Conservation (phyloP, 2,329 filamentous ascomycete species). For the Cercospora sp. region DNA sequence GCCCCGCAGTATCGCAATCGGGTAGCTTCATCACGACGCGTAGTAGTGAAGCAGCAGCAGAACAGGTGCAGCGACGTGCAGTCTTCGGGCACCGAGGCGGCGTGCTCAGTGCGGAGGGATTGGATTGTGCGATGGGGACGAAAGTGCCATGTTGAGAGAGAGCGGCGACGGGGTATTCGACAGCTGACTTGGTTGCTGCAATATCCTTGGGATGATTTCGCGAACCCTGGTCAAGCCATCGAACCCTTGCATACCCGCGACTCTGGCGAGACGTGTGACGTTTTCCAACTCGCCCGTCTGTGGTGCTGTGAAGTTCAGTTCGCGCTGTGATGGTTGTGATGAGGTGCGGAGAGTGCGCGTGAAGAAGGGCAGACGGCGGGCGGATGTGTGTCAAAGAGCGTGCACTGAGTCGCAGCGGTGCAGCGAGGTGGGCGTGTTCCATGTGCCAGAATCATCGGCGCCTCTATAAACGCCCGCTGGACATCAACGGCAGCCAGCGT, state of each 20-base stretch:
- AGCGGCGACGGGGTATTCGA: background rate
- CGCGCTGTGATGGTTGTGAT: background rate
- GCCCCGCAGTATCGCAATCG: background rate
- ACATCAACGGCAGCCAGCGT: background rate
- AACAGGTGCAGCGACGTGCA: background rate
- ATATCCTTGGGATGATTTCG: constrained; percentile 2
- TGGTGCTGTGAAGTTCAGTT: background rate
- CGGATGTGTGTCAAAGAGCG: background rate
- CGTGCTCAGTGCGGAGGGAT: background rate
- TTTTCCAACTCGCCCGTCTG: background rate
- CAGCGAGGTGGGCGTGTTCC: background rate
- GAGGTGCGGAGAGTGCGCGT: background rate
- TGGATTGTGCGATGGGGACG: background rate
- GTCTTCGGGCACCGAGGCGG: background rate
- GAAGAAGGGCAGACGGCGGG: background rate
- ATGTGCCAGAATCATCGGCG: background rate
- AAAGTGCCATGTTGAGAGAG: background rate
- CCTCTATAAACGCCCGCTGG: background rate
- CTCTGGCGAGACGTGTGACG: constrained; percentile 2
- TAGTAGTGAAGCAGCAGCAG: background rate
- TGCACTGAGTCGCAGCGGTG: background rate
- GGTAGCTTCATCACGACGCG: background rate
- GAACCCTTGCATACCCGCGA: background rate
- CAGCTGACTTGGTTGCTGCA: background rate
- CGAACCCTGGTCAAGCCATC: background rate